Evolutionary conservation across 169 alveolate species (phyloP), one percentile per base, ranked within the genome.

Genomic region (Eimeria zaria): DNA sequence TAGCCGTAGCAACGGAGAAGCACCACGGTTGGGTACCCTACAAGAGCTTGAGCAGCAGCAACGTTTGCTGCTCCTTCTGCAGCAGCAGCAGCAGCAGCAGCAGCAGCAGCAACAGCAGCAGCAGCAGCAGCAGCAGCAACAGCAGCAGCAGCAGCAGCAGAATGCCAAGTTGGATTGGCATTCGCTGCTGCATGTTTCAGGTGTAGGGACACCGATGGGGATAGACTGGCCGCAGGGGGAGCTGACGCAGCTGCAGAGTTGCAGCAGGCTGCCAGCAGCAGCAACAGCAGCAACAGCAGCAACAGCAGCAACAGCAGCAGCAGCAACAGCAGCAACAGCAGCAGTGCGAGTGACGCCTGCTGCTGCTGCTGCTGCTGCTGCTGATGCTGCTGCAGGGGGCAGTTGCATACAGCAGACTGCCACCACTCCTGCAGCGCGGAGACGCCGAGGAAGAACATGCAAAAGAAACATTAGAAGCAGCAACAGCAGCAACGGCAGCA

Each of bases 11-110:
- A n/a, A n/a, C n/a, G n/a, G n/a, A n/a, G n/a, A n/a, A n/a, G n/a
- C n/a, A n/a, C n/a, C n/a, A n/a, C n/a, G n/a, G n/a, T n/a, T n/a
- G n/a, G n/a, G n/a, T n/a, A n/a, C n/a, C n/a, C n/a, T n/a, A n/a
- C n/a, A n/a, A n/a, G n/a, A n/a, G n/a, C n/a, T n/a, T n/a, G n/a
- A n/a, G n/a, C n/a, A n/a, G n/a, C n/a, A n/a, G n/a, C n/a, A n/a
- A n/a, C n/a, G n/a, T n/a, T n/a, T n/a, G n/a, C n/a, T n/a, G n/a
- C n/a, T n/a, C n/a, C n/a, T n/a, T n/a, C n/a, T n/a, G n/a, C n/a
- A n/a, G n/a, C n/a, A n/a, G n/a, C n/a, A n/a, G n/a, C n/a, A 87
- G 41, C 91, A 95, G 58, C 90, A 60, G 27, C 60, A 41, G 64
- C 60, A 60, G 41, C 51, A 22, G 85, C 64, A 27, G 53, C 33